A percentile compares a stretch with the other conserved stretches of the same genome.
phyloP scores from a whole-genome alignment of 768 basidiomycete species.

The Russula sp. region DNA sequence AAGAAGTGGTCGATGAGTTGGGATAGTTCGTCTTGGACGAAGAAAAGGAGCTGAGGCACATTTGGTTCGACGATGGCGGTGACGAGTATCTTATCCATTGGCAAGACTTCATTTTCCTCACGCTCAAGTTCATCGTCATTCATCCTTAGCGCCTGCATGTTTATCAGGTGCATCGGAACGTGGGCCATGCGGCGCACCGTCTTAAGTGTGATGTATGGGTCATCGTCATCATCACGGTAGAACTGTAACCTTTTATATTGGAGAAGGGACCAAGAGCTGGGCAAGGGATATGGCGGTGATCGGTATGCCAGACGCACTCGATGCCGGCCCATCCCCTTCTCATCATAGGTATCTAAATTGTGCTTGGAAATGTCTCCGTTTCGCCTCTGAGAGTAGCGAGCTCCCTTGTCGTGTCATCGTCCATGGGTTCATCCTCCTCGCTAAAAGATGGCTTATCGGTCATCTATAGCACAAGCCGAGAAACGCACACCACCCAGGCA shows the following conservation, averaged over 20 bases:
- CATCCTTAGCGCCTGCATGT: slow-evolving; percentile 40
- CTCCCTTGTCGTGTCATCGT: slow-evolving; percentile 40
- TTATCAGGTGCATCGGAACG: slow-evolving; percentile 11
- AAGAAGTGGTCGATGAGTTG: slow-evolving; percentile 48
- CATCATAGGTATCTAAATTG: slow-evolving; percentile 86
- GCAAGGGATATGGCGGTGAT: slow-evolving; percentile 18
- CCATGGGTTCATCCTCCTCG: slow-evolving; percentile 61
- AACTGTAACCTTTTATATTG: slow-evolving; percentile 93
- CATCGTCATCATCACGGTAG: slow-evolving; percentile 86
- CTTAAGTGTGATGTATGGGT: slow-evolving; percentile 95
- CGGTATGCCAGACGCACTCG: slow-evolving; percentile 26
- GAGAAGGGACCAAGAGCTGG: slow-evolving; percentile 77
- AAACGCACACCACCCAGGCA: slow-evolving; percentile 86
- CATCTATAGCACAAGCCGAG: slow-evolving; percentile 18
- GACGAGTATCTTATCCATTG: slow-evolving; percentile 89
- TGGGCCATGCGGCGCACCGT: slow-evolving; percentile 48
- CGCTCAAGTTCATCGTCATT: slow-evolving; percentile 79
- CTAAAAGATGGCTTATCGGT: slow-evolving; percentile 47
- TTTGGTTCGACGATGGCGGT: slow-evolving; percentile 95
- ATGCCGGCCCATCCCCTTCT: slow-evolving; percentile 49
- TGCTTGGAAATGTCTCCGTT: slow-evolving; percentile 70
- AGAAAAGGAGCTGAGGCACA: slow-evolving; percentile 90
- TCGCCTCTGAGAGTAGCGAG: slow-evolving; percentile 29
- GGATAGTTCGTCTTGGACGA: slow-evolving; percentile 97
- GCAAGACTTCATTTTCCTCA: slow-evolving; percentile 81